Base-by-base conservation (phyloP, 2,329 filamentous ascomycete genomes). In the Malbranchea cinnamomea region DNA sequence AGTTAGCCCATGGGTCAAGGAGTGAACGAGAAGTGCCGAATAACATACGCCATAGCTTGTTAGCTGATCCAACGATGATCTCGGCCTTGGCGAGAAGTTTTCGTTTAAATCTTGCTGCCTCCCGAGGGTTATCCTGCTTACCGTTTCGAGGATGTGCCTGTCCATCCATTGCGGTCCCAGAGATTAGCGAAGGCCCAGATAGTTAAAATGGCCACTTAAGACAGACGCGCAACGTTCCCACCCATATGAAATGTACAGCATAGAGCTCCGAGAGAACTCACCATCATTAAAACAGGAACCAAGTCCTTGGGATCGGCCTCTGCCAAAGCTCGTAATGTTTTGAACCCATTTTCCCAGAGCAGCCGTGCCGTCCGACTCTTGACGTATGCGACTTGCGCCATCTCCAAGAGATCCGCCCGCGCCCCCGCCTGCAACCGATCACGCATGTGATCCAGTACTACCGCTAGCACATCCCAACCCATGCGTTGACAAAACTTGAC, bases 401-500 rank as follows among this genome's bases (percentile, higher is more conserved):
- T 62, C 3, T 74, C 74, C 6, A 85, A 55, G 10, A 84, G 59
- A 43, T 84, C 79, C 0, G 74, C 66, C 35, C 68, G 69, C 1
- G 78, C 79, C 1, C 78, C 78, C 7, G 78, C 77, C 49, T 74
- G 71, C 5, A 85, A 59, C 13, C 79, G 64, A 50, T 83, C 78
- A 1, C 73, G 72, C 55, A 80, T 83, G 45, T 84, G 78, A 40
- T 83, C 76, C 18, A 84, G 59, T 5, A 77, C 73, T 4, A 74
- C 75, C 5, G 72, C 71, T 47, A 84, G 68, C 42, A 78, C 71
- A 1, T 73, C 74, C 76, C 78, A 83, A 2, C 67, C 71, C 78
- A 85, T 82, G 11, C 71, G 65, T 40, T 81, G 66, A 45, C 78
- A 84, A 45, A 84, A 84, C 40, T 79, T 82, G 36, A 84, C 71